Base-by-base conservation (phyloP, 1,139 yeast genomes). In the Debaryomyces udenii region DNA sequence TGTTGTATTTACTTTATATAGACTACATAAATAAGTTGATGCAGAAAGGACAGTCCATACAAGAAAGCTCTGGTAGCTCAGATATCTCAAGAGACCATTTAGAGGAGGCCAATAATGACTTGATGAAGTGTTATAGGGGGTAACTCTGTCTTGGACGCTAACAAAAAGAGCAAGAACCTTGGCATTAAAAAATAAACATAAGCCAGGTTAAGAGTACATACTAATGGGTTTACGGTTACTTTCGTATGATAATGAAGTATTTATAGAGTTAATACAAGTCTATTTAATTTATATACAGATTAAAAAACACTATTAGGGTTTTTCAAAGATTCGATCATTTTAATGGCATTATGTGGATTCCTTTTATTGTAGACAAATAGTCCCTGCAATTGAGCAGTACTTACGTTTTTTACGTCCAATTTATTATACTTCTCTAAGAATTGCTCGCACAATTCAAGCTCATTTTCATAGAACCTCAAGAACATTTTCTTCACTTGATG, bases 321-420 rank as follows among this genome's bases (percentile, higher is more conserved):
- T 38, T 55, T 61, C 46, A 72, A 62, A 3, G 70, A 59, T 36
- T 62, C 72, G 11, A 86, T 78, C 83, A 85, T 85, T 7, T 68
- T 70, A 31, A 91, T 68, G 1, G 98, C 96, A 10, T 78, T 78
- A 32, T 76, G 74, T 0, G 99, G 96, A 49, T 83, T 84, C 46
- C 86, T 78, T 63, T 93, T 93, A 66, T 89, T 88, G 68, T 88
- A 89, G 7, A 93, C 97, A 72, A 93, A 93, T 44, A 93, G 74
- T 1, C 99, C 99, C 62, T 93, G 99, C 46, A 93, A 71, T 59
- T 88, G 96, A 1, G 99, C 99, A 0, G 99, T 90, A 54, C 96
- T 86, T 23, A 93, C 81, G 41, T 63, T 57, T 2, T 81, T 78
- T 45, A 80, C 62, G 24, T 74, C 75, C 49, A 86, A 65, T 9